Conservation (phyloP, 176 grass and related monocot genomes). For the Cenchrus americanus region DNA sequence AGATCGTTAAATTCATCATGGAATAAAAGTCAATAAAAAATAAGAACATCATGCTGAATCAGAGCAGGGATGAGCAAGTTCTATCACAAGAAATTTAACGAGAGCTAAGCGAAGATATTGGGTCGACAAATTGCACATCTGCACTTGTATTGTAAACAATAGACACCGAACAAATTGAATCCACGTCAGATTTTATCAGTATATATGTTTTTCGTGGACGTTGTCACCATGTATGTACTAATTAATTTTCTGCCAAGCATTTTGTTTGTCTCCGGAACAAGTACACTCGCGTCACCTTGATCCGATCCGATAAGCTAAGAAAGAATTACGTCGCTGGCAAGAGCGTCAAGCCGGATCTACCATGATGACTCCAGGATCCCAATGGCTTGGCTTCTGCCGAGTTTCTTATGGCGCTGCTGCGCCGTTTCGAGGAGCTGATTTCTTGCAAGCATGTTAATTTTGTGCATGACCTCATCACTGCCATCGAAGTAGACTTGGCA, state of each 20-base stretch:
- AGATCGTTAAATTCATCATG: too few relatives aligned
- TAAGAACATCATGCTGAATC: too few relatives aligned
- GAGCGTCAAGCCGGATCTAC: constrained; percentile 37
- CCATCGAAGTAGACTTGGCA: constrained; percentile 9
- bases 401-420: not conserved
- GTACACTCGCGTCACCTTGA: not conserved
- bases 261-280: not conserved
- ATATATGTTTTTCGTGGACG: not conserved
- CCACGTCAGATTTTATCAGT: not conserved
- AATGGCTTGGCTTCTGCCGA: not conserved
- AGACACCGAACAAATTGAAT: not conserved
- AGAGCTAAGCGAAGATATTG: not conserved
- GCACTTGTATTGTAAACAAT: not conserved
- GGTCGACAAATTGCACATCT: not conserved
- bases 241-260: not conserved
- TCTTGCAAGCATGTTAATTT: constrained; percentile 11
- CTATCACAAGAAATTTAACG: too few relatives aligned
- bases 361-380: constrained; percentile 27
- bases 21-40: too few relatives aligned
- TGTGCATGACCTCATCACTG: constrained; percentile 25
- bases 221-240: not conserved
- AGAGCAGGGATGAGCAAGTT: too few relatives aligned
- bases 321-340: constrained; percentile 28
- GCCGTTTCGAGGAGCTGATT: not conserved
- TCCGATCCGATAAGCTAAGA: constrained; percentile 30